Evolutionary conservation across 805 yeast species (phyloP).

Genomic region (Blastobotrys parvus): DNA sequence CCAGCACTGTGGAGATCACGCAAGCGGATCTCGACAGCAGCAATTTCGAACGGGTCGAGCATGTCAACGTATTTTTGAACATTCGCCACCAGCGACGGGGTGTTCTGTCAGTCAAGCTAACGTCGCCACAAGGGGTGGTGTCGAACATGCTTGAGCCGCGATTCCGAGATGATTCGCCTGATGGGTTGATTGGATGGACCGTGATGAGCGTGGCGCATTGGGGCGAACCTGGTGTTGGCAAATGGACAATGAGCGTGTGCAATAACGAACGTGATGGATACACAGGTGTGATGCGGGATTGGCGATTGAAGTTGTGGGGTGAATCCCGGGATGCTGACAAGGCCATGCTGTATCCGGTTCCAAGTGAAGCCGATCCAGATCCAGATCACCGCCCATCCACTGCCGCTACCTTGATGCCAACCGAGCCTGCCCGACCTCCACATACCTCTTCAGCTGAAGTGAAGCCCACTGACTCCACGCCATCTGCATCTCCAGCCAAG

Average conservation of each 20-base stretch:
- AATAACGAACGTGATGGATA: slow-evolving; percentile 24
- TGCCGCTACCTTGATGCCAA: slow-evolving; percentile 15
- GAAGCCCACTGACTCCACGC: slow-evolving; percentile 11
- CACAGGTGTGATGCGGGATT: slow-evolving; percentile 39
- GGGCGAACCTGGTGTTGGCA: slow-evolving; percentile 79
- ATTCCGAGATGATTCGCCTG: slow-evolving; percentile 42
- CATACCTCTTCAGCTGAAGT: slow-evolving; percentile 1
- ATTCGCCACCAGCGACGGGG: slow-evolving; percentile 64
- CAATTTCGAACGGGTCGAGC: slow-evolving; percentile 72
- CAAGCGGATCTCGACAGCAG: slow-evolving; percentile 41
- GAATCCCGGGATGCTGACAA: slow-evolving; percentile 57
- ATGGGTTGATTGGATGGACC: slow-evolving; percentile 75
- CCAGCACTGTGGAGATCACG: slow-evolving; percentile 29
- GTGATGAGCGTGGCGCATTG: slow-evolving; percentile 98
- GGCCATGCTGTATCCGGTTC: slow-evolving; percentile 43
- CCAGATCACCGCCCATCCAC: slow-evolving; percentile 11
- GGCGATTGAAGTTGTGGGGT: slow-evolving; percentile 82
- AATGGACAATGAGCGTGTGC: slow-evolving; percentile 65
- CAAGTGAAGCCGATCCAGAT: slow-evolving; percentile 29
- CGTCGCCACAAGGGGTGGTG: slow-evolving; percentile 66
- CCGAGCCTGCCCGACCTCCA: slow-evolving; percentile 10
- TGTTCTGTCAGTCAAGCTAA: slow-evolving; percentile 50
- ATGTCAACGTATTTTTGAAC: slow-evolving; percentile 72
- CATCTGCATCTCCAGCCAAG: slow-evolving; percentile 13
- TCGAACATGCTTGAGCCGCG: slow-evolving; percentile 71